phyloP scores from a whole-genome alignment of 1,284 basidiomycete genomes.

The Jaminaea rosea region DNA sequence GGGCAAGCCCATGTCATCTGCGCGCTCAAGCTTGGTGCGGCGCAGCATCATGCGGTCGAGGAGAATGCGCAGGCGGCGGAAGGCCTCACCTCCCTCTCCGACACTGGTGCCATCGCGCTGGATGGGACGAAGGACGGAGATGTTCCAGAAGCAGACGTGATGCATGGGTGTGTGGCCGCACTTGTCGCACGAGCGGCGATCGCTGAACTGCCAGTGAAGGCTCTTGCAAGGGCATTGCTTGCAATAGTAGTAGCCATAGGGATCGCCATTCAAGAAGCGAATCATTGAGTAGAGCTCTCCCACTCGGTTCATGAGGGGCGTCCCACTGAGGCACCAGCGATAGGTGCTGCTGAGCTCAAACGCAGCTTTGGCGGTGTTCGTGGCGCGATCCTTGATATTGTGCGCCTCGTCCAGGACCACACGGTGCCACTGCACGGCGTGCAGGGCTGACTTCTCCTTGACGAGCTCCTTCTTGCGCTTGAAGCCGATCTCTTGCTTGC shows the following conservation, averaged over 20 bases:
- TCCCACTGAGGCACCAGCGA: conserved; percentile 96
- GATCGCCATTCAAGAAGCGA: conserved; percentile 39
- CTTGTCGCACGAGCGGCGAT: conserved; percentile 74
- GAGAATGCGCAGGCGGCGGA: conserved; percentile 53
- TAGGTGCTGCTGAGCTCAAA: conserved; percentile 76
- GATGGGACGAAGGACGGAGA: conserved; percentile 44
- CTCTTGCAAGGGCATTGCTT: conserved; percentile 77
- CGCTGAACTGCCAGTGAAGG: conserved; percentile 77
- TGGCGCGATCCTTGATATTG: conserved; percentile 85
- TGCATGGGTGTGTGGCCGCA: conserved; percentile 92
- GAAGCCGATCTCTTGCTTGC: conserved; percentile 86
- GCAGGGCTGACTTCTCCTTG: conserved; percentile 79
- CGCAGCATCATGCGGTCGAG: conserved; percentile 95
- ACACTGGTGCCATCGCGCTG: conserved; percentile 33
- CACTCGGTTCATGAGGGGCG: conserved; percentile 70
- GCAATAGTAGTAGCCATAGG: conserved; percentile 51
- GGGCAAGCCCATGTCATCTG: conserved; percentile 94
- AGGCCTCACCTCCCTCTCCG: conserved; percentile 41
- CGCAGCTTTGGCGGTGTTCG: conserved; percentile 90
- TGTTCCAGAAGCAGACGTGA: conserved; percentile 58
- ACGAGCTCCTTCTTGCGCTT: conserved; percentile 73
- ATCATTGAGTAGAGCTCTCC: conserved; percentile 96
- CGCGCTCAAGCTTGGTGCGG: conserved; percentile 66
- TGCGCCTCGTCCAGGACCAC: conserved; percentile 69
- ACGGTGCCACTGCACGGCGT: conserved; percentile 56